Percentiles rank a stretch among this genome's conserved stretches.
These are phyloP conservation scores for Wakefieldia striispora DNA, from an alignment of 768 basidiomycete species.

Conservation along the genomic window DNA sequence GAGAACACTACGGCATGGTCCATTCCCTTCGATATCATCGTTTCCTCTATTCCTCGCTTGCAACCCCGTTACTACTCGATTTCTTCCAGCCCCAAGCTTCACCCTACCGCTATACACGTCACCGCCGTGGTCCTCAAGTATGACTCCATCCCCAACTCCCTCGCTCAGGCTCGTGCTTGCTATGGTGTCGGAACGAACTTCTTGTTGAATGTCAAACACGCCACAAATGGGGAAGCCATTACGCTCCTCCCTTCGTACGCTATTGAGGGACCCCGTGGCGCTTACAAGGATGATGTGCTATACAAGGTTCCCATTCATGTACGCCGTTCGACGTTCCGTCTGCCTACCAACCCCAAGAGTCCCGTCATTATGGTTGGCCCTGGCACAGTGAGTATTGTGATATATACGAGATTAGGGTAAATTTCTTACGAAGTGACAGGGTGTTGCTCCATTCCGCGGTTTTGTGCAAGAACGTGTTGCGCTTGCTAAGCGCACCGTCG, in stretches of 20 bases:
- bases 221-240: conserved; percentile 57
- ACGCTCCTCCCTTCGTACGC: conserved; percentile 67
- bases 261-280: conserved; percentile 87
- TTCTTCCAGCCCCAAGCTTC: conserved; percentile 92
- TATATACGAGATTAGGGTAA: neutral
- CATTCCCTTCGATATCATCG: conserved; percentile 96
- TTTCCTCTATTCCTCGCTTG: conserved; percentile 89
- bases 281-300: conserved; percentile 66
- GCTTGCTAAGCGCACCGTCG: conserved; percentile 88
- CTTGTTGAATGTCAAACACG: conserved; percentile 86
- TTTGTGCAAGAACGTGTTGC: conserved; percentile 98
- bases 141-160: conserved; percentile 57
- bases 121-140: conserved; percentile 96
- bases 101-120: conserved; percentile 88
- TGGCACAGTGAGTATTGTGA: conserved; percentile 73
- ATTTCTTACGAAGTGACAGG: conserved; percentile 45
- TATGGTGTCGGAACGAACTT: conserved; percentile 96
- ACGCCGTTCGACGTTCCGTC: conserved; percentile 91
- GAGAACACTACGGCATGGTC: conserved; percentile 82
- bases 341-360: conserved; percentile 97
- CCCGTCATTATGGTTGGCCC: conserved; percentile 99
- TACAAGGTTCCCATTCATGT: conserved; percentile 94
- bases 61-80: conserved; percentile 99
- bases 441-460: conserved; percentile 98
- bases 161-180: conserved; percentile 61